phyloP scores from a whole-genome alignment of 306 rosid species.

The Erythrophleum fordii region DNA sequence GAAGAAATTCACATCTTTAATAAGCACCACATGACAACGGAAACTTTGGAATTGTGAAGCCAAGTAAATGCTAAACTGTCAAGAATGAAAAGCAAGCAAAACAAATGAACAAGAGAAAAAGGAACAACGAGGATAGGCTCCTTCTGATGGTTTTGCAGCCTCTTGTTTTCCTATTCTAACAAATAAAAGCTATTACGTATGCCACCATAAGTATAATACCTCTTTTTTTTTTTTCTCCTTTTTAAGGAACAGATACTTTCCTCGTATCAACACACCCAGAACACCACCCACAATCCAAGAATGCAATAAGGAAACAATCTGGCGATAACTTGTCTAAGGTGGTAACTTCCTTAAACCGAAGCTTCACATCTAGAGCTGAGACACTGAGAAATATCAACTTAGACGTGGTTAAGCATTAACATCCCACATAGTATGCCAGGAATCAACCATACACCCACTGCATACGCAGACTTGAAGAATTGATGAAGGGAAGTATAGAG shows the following conservation, averaged over 20 bases:
- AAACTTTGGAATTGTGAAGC: background rate
- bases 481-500: constrained; percentile 30
- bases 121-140: background rate
- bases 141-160: constrained; percentile 25
- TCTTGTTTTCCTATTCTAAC: constrained; percentile 14
- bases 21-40: constrained; percentile 1
- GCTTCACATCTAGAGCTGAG: constrained; percentile 48
- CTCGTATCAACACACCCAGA: constrained; percentile 23
- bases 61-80: background rate
- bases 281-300: constrained; percentile 32
- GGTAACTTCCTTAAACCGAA: constrained; percentile 30
- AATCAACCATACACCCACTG: constrained; percentile 35
- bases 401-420: constrained; percentile 25
- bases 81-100: background rate
- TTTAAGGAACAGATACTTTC: background rate
- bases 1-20: background rate
- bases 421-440: constrained; percentile 36
- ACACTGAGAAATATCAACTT: constrained; percentile 24
- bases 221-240: background rate
- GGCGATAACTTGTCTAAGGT: constrained; percentile 27
- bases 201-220: constrained; percentile 20
- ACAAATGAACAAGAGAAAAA: constrained; percentile 1
- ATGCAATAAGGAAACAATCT: constrained; percentile 28
- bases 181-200: constrained; percentile 2
- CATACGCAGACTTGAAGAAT: constrained; percentile 36